Base-by-base conservation (phyloP, 1,284 basidiomycete genomes). In the Porogramme epimiltina region DNA sequence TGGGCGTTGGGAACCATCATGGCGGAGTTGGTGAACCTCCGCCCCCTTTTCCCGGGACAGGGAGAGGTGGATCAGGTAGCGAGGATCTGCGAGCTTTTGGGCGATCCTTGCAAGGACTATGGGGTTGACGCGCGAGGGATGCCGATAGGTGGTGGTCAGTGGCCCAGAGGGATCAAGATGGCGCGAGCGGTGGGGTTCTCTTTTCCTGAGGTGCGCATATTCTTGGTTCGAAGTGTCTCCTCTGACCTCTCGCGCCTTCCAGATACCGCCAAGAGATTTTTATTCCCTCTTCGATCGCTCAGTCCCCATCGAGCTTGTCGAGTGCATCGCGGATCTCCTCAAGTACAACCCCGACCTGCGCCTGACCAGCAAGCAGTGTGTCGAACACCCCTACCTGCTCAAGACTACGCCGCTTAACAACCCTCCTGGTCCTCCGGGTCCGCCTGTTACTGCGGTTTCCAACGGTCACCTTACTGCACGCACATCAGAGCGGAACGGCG, bases 1-100 rank as follows among this genome's bases (percentile, higher is more conserved):
- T 99, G 97, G 97, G 97, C 97, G 1, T 76, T 99, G 42, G 97
- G 97, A 20, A 96, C 97, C 4, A 99, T 99, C 69, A 88, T 99
- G 78, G 93, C 95, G 8, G 97, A 99, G 71, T 80, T 98, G 50
- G 82, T 98, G 71, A 98, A 95, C 66, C 81, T 99, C 55, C 90
- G 93, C 60, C 96, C 97, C 0, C 78, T 99, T 24, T 99, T 99
- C 70, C 96, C 97, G n/a, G 97, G 97, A n/a, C 84, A 88, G 50
- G 90, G 87, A 68, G 95, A 98, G 70, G 80, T 94, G 44, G 96
- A 99, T 73, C 97, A 99, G 71, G 87, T 99, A 22, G 85, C 83
- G 52, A 81, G 87, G 66, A 98, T 99, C 52, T 92, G 89, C 63
- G 89, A 96, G 56, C 78, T 95, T 13, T 79, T 99, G 31, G 97